phyloP scores from a whole-genome alignment of 371 early-diverging fungal genomes.

The Caulochytrium protostelioides region DNA sequence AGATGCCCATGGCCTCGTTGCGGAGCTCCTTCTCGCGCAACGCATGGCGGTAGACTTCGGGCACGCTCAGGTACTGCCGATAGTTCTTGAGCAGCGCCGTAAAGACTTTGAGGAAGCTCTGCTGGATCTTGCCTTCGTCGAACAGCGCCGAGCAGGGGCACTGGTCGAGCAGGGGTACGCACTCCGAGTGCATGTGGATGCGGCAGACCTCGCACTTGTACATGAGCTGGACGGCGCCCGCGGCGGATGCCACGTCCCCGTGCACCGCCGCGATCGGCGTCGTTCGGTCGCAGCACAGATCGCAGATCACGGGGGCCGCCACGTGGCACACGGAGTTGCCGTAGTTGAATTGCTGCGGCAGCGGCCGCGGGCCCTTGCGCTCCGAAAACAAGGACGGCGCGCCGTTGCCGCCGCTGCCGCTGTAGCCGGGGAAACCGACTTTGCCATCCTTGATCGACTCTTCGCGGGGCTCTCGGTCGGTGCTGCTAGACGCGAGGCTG shows the following conservation, averaged over 20 bases:
- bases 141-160: slow-evolving; percentile 39
- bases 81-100: slow-evolving; percentile 52
- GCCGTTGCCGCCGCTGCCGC: too few species aligned
- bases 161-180: slow-evolving; percentile 24
- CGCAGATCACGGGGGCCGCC: too few species aligned
- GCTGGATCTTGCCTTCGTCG: slow-evolving; percentile 43
- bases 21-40: too few species aligned
- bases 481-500: too few species aligned
- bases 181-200: slow-evolving; percentile 10
- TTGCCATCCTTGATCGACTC: too few species aligned
- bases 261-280: slow-evolving; percentile 17
- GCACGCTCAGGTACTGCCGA: slow-evolving; percentile 15
- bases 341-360: too few species aligned
- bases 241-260: slow-evolving; percentile 5
- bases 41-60: slow-evolving; percentile 3
- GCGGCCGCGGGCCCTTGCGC: too few species aligned
- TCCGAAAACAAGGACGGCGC: too few species aligned
- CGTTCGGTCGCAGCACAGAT: slow-evolving; percentile 33
- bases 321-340: too few species aligned
- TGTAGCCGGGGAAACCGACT: too few species aligned
- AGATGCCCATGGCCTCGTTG: too few species aligned
- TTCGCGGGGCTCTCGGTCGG: too few species aligned
- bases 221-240: slow-evolving; percentile 22
- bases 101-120: slow-evolving; percentile 49
- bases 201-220: slow-evolving; percentile 8